Conservation (phyloP, 1,284 basidiomycete genomes). For the Heterobasidion parviporum region DNA sequence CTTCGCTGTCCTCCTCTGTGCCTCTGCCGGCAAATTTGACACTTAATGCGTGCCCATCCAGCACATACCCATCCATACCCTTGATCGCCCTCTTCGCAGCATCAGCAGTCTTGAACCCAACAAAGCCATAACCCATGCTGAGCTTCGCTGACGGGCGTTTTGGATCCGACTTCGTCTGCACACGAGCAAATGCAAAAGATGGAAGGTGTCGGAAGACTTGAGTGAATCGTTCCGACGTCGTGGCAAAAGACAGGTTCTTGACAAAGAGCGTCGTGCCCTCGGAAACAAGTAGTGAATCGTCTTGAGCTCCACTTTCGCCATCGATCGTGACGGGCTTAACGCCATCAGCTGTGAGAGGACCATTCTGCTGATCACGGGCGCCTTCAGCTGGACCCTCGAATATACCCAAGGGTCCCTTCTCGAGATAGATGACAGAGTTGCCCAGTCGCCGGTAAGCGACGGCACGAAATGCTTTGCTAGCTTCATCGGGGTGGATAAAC, state of each 20-base stretch:
- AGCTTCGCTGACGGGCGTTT: conserved; percentile 61
- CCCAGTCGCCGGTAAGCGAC: conserved; percentile 87
- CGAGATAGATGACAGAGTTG: conserved; percentile 86
- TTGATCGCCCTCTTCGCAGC: conserved; percentile 73
- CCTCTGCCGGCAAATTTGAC: conserved; percentile 89
- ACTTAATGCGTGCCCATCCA: conserved; percentile 84
- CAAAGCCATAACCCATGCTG: conserved; percentile 95
- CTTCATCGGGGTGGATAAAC: conserved; percentile 66
- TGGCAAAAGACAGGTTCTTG: conserved; percentile 91
- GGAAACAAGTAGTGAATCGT: conserved; percentile 39
- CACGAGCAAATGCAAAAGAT: conserved; percentile 81
- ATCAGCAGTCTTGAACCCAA: conserved; percentile 79
- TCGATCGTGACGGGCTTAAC: conserved; percentile 36
- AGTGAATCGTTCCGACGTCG: conserved; percentile 70
- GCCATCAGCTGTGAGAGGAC: conserved; percentile 17
- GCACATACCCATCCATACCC: conserved; percentile 73
- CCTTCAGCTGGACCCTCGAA: conserved; percentile 32
- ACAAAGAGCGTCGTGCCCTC: conserved; percentile 85
- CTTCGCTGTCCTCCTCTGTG: conserved; percentile 39
- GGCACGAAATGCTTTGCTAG: conserved; percentile 69
- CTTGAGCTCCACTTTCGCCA: conserved; percentile 10
- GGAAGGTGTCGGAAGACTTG: conserved; percentile 73
- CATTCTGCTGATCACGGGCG: conserved; percentile 4
- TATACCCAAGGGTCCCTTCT: conserved; percentile 84
- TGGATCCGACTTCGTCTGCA: conserved; percentile 88